These are phyloP conservation scores for Coemansia sp. DNA, from an alignment of 192 early-diverging fungal genomes.

Conservation along the genomic window DNA sequence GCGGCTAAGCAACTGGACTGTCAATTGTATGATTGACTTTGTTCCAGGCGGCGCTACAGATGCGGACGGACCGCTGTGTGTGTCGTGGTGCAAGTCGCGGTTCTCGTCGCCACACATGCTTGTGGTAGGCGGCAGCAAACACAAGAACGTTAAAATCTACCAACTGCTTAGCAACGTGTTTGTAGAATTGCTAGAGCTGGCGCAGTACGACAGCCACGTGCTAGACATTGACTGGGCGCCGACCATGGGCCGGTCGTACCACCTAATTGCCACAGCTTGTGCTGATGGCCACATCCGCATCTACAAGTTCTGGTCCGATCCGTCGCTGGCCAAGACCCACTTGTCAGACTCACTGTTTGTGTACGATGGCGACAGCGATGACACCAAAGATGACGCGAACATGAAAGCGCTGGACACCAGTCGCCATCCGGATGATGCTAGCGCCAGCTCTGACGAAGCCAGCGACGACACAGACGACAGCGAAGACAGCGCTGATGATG, in stretches of 20 bases:
- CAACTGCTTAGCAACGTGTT: conserved; percentile 23
- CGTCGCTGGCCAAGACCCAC: conserved; percentile 17
- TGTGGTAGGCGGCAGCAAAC: conserved; percentile 81
- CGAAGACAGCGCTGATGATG: conserved; percentile 21
- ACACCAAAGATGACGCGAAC: conserved; percentile 12
- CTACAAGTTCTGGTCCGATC: conserved; percentile 53
- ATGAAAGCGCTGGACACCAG: neutral
- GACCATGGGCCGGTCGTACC: conserved; percentile 59
- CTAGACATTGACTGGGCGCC: conserved; percentile 58
- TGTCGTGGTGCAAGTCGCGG: conserved; percentile 88
- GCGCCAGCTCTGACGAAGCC: conserved; percentile 20
- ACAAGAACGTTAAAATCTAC: conserved; percentile 68
- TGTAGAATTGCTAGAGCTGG: conserved; percentile 56
- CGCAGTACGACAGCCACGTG: conserved; percentile 55
- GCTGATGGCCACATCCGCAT: conserved; percentile 51
- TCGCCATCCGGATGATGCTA: conserved; percentile 10
- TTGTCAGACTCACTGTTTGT: conserved; percentile 42
- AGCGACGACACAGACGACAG: conserved; percentile 11
- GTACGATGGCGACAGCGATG: conserved; percentile 25
- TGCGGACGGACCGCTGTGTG: conserved; percentile 74
- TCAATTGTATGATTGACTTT: conserved; percentile 63
- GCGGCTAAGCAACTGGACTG: conserved; percentile 74
- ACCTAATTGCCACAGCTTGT: conserved; percentile 53
- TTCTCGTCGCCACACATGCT: conserved; percentile 72
- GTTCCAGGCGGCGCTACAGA: conserved; percentile 63